phyloP scores from a whole-genome alignment of 306 rosid species.

The Corylus heterophylla region DNA sequence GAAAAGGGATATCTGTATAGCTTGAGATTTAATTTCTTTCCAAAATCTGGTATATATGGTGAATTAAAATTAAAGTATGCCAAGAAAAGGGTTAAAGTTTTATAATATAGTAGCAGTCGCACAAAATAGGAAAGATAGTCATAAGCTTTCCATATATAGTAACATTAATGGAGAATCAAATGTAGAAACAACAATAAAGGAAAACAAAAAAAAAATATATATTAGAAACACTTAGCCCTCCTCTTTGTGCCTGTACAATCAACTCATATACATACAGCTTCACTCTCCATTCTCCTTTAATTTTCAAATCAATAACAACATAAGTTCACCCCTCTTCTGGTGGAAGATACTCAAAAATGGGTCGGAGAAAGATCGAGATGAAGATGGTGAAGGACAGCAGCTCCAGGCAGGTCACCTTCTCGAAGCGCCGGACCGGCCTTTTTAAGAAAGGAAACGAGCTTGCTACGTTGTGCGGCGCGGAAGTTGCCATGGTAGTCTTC shows the following conservation, averaged over 20 bases:
- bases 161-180: not conserved
- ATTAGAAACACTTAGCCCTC: conserved; percentile 1
- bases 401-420: conserved; percentile 46
- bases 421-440: conserved; percentile 63
- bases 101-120: not conserved
- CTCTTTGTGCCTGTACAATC: not conserved
- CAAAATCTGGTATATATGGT: not conserved
- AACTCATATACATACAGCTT: not conserved
- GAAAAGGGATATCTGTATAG: not conserved
- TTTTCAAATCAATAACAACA: not conserved
- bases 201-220: not conserved
- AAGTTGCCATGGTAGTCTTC: conserved; percentile 43
- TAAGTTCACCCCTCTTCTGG: not conserved
- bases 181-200: not conserved
- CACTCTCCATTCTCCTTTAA: not conserved
- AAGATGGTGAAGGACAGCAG: conserved; percentile 40
- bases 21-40: not conserved
- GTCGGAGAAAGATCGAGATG: conserved; percentile 49
- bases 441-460: conserved; percentile 70
- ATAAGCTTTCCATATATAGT: not conserved
- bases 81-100: not conserved
- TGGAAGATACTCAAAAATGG: not conserved
- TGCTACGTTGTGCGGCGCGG: conserved; percentile 49
- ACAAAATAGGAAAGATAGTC: not conserved
- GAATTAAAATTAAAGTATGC: too few relatives aligned